Evolutionary conservation across 1,284 basidiomycete species (phyloP).

Genomic region (Testicularia cyperi): DNA sequence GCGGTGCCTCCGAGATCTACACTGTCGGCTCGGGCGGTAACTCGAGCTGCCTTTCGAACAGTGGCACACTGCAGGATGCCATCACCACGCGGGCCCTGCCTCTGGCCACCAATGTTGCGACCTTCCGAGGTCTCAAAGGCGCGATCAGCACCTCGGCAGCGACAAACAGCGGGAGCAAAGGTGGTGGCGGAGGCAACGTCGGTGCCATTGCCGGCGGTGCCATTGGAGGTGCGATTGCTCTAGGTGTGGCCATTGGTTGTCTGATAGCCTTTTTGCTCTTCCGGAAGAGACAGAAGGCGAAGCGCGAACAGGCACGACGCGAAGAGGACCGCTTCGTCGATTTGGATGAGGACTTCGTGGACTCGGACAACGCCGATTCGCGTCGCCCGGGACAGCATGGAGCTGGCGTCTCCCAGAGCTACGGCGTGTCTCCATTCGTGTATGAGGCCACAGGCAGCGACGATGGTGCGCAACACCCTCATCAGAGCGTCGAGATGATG

Average conservation of each 20-base stretch:
- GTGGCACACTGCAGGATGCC: constrained; percentile 11
- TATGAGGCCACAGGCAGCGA: constrained; percentile 16
- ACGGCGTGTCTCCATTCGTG: constrained; percentile 38
- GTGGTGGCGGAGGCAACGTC: constrained; percentile 2
- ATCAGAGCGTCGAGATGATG: constrained; percentile 27
- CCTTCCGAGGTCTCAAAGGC: constrained; percentile 30
- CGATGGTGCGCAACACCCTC: not conserved
- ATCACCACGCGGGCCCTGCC: constrained; percentile 17
- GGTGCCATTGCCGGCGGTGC: constrained; percentile 48
- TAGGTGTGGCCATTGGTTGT: constrained; percentile 30
- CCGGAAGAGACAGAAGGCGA: constrained; percentile 29
- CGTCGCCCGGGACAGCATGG: constrained; percentile 1
- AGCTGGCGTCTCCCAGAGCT: constrained; percentile 10
- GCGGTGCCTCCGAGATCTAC: constrained; percentile 35
- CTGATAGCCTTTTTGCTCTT: constrained; percentile 36
- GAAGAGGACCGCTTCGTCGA: constrained; percentile 47
- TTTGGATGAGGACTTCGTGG: constrained; percentile 43
- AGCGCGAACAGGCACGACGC: constrained; percentile 33
- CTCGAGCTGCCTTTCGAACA: constrained; percentile 11
- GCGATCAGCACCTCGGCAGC: constrained; percentile 16
- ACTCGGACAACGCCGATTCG: constrained; percentile 1
- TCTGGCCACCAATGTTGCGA: constrained; percentile 14
- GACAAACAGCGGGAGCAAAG: too few species aligned
- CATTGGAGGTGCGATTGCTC: constrained; percentile 43
- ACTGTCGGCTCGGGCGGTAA: constrained; percentile 15